phyloP scores from a whole-genome alignment of 2,329 filamentous ascomycete genomes.

The Pyricularia sp. region DNA sequence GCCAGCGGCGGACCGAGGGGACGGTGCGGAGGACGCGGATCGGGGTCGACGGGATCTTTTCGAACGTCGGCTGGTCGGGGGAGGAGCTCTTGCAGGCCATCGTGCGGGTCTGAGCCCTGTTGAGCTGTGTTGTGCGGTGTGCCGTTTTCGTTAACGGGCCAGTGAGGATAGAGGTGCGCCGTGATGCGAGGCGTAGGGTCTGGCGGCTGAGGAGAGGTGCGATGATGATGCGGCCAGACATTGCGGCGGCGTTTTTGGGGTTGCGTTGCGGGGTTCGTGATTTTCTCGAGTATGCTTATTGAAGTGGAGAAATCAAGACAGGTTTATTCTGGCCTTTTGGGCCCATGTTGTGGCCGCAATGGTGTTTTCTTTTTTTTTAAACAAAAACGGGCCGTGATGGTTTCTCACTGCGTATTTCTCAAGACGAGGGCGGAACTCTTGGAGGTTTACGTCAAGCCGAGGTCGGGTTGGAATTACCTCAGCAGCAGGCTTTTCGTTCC shows the following conservation, averaged over 20 bases:
- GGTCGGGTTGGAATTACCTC: not conserved
- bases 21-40: constrained; percentile 73
- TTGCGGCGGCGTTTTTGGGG: not conserved
- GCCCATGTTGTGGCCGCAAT: constrained; percentile 5
- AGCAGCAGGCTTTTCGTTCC: not conserved
- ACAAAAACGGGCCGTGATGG: constrained; percentile 1
- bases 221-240: not conserved
- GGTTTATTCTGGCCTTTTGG: not conserved
- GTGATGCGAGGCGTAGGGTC: not conserved
- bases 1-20: constrained; percentile 58
- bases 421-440: constrained; percentile 6
- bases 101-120: not conserved
- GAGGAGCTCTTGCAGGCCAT: not conserved
- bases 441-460: not conserved
- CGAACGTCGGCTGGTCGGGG: constrained; percentile 14
- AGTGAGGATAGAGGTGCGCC: not conserved
- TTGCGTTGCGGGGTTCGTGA: not conserved
- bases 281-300: not conserved
- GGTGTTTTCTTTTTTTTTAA: too few relatives aligned
- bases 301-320: not conserved
- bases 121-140: not conserved
- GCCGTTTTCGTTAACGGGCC: not conserved
- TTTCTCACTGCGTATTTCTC: constrained; percentile 7
- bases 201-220: not conserved
- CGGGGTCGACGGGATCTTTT: constrained; percentile 44